phyloP scores from a whole-genome alignment of 2,329 filamentous ascomycete genomes.

The Trichoderma atroviride region DNA sequence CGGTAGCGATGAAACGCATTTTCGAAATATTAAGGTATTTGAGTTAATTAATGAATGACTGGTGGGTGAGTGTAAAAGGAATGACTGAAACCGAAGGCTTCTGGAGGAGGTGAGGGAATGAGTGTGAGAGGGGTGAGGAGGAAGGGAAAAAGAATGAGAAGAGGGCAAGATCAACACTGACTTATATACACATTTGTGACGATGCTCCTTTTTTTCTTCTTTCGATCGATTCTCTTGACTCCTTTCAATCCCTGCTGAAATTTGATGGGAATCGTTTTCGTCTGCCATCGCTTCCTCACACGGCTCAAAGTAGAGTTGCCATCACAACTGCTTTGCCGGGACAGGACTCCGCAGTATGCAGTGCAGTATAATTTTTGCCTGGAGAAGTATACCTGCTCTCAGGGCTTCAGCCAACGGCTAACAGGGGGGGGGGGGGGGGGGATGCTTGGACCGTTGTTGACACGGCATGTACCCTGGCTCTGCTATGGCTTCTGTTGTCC shows the following conservation, averaged over 20 bases:
- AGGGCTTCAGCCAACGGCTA: neutral
- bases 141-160: neutral
- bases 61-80: neutral
- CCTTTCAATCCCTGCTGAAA: neutral
- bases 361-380: neutral
- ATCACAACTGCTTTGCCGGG: neutral
- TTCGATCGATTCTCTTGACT: neutral
- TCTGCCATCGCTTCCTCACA: neutral
- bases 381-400: neutral
- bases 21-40: constrained; percentile 23
- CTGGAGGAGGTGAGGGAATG: neutral
- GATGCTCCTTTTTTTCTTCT: constrained; percentile 16
- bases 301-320: neutral
- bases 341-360: neutral
- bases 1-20: constrained; percentile 40
- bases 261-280: neutral
- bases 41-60: constrained; percentile 6
- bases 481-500: neutral
- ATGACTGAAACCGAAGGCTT: constrained; percentile 7
- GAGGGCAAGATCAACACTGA: neutral
- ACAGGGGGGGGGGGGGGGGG: neutral
- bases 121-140: neutral
- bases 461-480: neutral
- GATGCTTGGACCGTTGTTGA: neutral
- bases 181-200: constrained; percentile 2